Conservation (phyloP, 306 rosid species). For the Glycine soja region DNA sequence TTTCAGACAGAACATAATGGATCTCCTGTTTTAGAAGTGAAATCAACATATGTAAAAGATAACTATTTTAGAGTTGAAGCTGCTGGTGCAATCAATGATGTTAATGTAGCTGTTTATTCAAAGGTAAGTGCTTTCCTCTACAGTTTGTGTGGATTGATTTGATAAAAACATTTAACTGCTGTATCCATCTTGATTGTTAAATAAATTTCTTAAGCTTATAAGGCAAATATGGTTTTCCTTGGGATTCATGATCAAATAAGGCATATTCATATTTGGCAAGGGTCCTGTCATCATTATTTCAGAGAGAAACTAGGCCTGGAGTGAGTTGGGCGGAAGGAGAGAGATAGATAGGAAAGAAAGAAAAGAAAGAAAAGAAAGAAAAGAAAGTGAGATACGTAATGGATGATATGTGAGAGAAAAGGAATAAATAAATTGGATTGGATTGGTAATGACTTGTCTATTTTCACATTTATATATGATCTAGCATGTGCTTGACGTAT, state of each 20-base stretch:
- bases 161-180: constrained; percentile 13
- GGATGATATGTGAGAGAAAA: background rate
- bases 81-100: constrained; percentile 69
- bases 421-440: too few species aligned
- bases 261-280: constrained; percentile 89
- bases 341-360: background rate
- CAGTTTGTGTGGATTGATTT: constrained; percentile 30
- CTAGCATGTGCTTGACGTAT: too few species aligned
- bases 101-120: constrained; percentile 72
- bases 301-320: constrained; percentile 70
- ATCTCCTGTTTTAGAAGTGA: constrained; percentile 61
- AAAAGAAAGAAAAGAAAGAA: too few species aligned
- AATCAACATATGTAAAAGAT: constrained; percentile 61
- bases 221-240: constrained; percentile 32
- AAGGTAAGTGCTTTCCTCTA: constrained; percentile 62
- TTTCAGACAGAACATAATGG: constrained; percentile 59
- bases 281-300: constrained; percentile 82
- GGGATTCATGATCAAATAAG: constrained; percentile 68
- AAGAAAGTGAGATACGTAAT: background rate
- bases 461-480: too few species aligned
- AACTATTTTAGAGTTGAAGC: constrained; percentile 80
- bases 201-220: constrained; percentile 18
- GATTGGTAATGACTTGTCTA: too few species aligned
- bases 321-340: constrained; percentile 50
- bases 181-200: constrained; percentile 25